These are phyloP conservation scores for Aspergillus caelatus DNA, from an alignment of 2,329 filamentous ascomycete species.

Conservation along the genomic window DNA sequence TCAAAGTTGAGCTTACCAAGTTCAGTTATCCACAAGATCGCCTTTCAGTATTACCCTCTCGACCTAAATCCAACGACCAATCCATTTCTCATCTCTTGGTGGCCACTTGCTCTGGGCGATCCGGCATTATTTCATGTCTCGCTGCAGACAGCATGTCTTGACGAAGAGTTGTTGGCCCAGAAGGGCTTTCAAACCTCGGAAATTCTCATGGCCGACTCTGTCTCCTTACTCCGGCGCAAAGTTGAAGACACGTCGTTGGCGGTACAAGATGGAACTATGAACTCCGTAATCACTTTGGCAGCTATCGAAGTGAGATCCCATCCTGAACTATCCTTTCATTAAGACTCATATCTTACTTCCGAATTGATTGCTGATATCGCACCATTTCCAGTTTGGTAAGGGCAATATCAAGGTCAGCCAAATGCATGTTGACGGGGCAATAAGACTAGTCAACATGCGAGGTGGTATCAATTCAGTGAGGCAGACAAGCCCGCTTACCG, in stretches of 20 bases:
- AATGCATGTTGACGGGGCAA: conserved; percentile 56
- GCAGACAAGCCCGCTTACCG: conserved; percentile 56
- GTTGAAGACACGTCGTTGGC: conserved; percentile 52
- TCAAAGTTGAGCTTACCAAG: conserved; percentile 18
- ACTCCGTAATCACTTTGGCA: conserved; percentile 60
- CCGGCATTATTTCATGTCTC: conserved; percentile 63
- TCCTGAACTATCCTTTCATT: neutral
- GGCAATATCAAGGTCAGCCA: conserved; percentile 49
- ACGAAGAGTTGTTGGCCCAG: conserved; percentile 56
- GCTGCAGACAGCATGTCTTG: conserved; percentile 60
- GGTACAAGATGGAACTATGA: conserved; percentile 58
- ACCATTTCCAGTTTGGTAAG: conserved; percentile 52
- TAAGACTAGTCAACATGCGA: conserved; percentile 52
- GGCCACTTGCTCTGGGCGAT: conserved; percentile 60
- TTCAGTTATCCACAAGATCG: conserved; percentile 59
- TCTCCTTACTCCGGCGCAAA: conserved; percentile 55
- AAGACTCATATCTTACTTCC: neutral
- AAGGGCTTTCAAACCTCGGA: conserved; percentile 59
- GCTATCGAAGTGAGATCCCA: conserved; percentile 56
- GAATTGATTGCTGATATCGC: conserved; percentile 7
- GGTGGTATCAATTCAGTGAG: conserved; percentile 55
- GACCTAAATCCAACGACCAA: conserved; percentile 58
- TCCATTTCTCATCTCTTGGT: conserved; percentile 63
- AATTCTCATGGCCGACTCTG: conserved; percentile 60
- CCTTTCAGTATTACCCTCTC: conserved; percentile 63